A percentile compares a stretch with the other conserved stretches of the same genome.
Conservation (phyloP, 495 filamentous ascomycete species). For the Geoglossum glabrum region DNA sequence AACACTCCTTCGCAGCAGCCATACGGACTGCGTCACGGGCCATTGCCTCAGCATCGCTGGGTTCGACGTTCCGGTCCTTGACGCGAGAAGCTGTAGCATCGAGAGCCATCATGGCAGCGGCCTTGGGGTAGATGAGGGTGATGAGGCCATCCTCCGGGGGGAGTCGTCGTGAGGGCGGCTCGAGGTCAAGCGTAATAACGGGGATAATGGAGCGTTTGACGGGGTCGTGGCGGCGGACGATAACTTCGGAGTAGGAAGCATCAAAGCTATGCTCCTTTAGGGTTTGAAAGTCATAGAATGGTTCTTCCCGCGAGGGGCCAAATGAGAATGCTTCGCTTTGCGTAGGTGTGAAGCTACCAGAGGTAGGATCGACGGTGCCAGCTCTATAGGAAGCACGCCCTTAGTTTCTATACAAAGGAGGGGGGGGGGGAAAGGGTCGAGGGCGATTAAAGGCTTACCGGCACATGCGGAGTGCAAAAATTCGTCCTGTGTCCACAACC, state of each 20-base stretch:
- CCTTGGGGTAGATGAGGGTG: conserved; percentile 49
- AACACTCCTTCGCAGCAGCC: conserved; percentile 51
- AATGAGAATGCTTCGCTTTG: conserved; percentile 3
- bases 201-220: conserved; percentile 21
- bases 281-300: conserved; percentile 28
- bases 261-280: conserved; percentile 8
- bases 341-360: not conserved
- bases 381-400: not conserved
- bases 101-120: conserved; percentile 48
- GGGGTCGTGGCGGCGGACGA: conserved; percentile 11
- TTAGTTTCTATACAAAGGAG: not conserved
- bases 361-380: not conserved
- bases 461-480: conserved; percentile 26
- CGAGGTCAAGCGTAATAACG: conserved; percentile 39
- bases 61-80: conserved; percentile 22
- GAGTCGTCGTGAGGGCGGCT: conserved; percentile 33
- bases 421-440: not conserved
- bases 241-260: not conserved
- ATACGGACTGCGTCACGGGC: conserved; percentile 37
- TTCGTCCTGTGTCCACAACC: conserved; percentile 17
- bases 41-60: conserved; percentile 19
- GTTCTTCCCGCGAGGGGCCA: conserved; percentile 16
- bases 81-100: conserved; percentile 34
- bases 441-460: conserved; percentile 15
- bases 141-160: conserved; percentile 47